These are phyloP conservation scores for Herpetospermum pedunculosum DNA, from an alignment of 306 rosid genomes.

Conservation along the genomic window DNA sequence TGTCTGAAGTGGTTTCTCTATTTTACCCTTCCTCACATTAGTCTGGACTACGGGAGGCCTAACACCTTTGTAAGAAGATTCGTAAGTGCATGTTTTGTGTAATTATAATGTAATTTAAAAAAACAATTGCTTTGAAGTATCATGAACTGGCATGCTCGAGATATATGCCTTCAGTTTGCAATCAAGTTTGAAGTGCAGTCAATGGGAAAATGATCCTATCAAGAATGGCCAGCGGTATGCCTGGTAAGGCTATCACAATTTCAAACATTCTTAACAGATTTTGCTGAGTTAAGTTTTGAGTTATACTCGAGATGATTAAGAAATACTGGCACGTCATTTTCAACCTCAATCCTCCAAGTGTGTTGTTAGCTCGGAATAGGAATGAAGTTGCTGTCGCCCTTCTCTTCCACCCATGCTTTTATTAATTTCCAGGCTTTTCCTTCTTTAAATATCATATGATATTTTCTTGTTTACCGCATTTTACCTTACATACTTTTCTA, in stretches of 20 bases:
- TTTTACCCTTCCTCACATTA: no score
- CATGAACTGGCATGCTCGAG: not conserved
- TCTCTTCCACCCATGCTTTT: not conserved
- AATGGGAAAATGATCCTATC: not conserved
- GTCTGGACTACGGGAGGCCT: no score
- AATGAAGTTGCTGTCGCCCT: not conserved
- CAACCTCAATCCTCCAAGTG: not conserved
- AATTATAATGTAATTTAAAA: not conserved
- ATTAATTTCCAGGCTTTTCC: not conserved
- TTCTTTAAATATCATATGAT: not conserved
- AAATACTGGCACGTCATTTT: not conserved
- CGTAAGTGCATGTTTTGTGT: not conserved
- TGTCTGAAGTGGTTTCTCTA: no score
- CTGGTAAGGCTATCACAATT: not conserved
- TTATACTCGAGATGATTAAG: not conserved
- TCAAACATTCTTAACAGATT: not conserved
- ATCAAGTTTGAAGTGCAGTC: not conserved
- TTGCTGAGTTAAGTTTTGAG: not conserved
- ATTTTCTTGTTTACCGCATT: not conserved
- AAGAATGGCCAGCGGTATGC: not conserved
- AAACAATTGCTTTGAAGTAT: not conserved
- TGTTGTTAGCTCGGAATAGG: not conserved
- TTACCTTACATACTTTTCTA: not conserved
- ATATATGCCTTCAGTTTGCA: not conserved
- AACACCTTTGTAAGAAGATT: not conserved